Evolutionary conservation across 352 stramenopile genomes (phyloP), one percentile per base, ranked within the genome.

Genomic region (Globisporangium parvum): DNA sequence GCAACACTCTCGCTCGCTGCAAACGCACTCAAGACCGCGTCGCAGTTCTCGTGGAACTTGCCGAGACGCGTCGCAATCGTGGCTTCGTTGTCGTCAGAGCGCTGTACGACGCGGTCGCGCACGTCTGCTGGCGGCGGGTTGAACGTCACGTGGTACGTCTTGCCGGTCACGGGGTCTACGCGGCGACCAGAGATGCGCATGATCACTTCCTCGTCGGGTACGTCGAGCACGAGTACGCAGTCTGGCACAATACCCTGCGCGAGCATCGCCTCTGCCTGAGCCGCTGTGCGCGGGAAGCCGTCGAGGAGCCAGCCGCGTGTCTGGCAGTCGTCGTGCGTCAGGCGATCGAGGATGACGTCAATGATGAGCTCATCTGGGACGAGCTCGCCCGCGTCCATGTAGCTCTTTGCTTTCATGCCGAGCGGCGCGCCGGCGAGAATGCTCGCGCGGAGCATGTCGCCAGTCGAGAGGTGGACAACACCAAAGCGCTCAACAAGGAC

Each of bases 141-240:
- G 71, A 97, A 98, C 60, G 96, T 93, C 14, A 98, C 71, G 66
- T 99, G 96, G 75, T 98, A 99, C 3, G 87, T 98, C 59, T 93
- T 91, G 52, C 93, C 93, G 6, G 78, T 97, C 6, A 70, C 70
- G 20, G 90, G 90, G 66, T 99, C 93, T 33, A 99, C 96, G 49
- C 95, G 96, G 17, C 96, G 84, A 53, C 96, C 95, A 14, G 91
- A 97, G 69, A 99, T 98, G 35, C 96, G 90, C 60, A 95, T 83
- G 57, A 98, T 82, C 2, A 99, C 83, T 49, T 98, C 87, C 6
- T 91, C 77, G 63, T 99, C 95, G 0, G 94, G 92, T 6, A 98
- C 92, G 52, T 98, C 70, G 20, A 99, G 81, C 49, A 98, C 85
- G 31, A 98, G 62, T 26, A 98, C 94, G 62, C 69, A 55, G 78